Conservation (phyloP, 2,329 filamentous ascomycete genomes). For the Claviceps pazoutovae region DNA sequence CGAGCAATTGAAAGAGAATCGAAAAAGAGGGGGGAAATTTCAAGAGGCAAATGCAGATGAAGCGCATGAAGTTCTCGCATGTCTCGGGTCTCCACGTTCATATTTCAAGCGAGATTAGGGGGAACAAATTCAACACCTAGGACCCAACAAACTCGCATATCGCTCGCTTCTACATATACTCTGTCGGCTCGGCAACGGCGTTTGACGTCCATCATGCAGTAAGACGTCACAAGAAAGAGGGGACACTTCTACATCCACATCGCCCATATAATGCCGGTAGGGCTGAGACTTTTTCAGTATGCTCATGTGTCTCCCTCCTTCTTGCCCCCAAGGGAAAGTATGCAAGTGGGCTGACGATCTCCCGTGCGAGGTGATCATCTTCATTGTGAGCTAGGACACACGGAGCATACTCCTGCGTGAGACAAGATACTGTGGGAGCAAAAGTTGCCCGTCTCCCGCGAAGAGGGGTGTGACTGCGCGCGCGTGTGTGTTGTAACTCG, state of each 20-base stretch:
- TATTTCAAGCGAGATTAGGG: not conserved
- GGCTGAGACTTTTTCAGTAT: constrained; percentile 6
- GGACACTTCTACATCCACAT: constrained; percentile 1
- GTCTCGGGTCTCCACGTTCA: not conserved
- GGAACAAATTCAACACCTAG: too few species aligned
- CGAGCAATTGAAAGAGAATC: not conserved
- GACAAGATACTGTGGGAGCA: constrained; percentile 4
- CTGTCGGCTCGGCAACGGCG: constrained; percentile 4
- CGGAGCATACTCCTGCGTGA: constrained; percentile 1
- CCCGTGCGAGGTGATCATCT: constrained; percentile 8
- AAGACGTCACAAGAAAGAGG: constrained; percentile 6
- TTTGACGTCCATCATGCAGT: constrained; percentile 6
- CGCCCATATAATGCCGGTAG: constrained; percentile 6
- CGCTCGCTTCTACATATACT: not conserved
- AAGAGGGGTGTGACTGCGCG: not conserved
- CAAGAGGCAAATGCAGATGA: not conserved
- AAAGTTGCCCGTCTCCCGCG: not conserved
- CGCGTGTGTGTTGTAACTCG: too few species aligned
- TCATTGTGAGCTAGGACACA: not conserved
- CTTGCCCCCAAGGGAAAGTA: not conserved
- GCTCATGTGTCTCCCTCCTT: not conserved
- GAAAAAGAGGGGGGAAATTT: not conserved
- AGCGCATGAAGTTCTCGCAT: not conserved
- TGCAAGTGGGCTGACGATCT: not conserved
- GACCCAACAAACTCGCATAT: not conserved